phyloP scores from a whole-genome alignment of 805 yeast species.

The Candida odintsovae region DNA sequence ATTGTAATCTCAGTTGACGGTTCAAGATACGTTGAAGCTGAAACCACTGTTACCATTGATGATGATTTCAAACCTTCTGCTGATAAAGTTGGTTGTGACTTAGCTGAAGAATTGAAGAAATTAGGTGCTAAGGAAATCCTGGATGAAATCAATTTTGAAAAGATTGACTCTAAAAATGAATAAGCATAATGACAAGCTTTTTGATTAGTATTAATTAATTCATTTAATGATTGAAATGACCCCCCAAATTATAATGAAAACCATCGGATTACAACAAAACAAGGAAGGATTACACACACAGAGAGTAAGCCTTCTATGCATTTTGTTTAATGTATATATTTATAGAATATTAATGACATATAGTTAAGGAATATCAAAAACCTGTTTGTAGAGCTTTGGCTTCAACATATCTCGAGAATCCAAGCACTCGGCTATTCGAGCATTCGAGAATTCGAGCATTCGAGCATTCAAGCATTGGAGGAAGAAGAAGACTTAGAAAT shows the following conservation, averaged over 20 bases:
- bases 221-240: slow-evolving; percentile 1
- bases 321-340: background rate
- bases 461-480: too few relatives aligned
- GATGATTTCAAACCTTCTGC: slow-evolving; percentile 53
- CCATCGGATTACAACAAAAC: background rate
- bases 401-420: too few relatives aligned
- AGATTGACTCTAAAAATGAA: slow-evolving; percentile 36
- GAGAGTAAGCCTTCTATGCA: background rate
- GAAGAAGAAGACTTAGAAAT: too few relatives aligned
- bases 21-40: slow-evolving; percentile 54
- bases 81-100: slow-evolving; percentile 55
- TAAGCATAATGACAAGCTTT: slow-evolving; percentile 4
- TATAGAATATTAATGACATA: background rate
- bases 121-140: slow-evolving; percentile 82
- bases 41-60: slow-evolving; percentile 24
- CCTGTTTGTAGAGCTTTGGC: too few relatives aligned
- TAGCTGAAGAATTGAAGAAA: slow-evolving; percentile 62
- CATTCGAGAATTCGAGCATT: too few relatives aligned
- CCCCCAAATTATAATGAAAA: background rate
- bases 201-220: background rate
- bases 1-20: slow-evolving; percentile 88
- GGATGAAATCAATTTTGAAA: slow-evolving; percentile 71
- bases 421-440: too few relatives aligned
- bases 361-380: background rate
- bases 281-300: background rate